Conservation (phyloP, 371 early-diverging fungal genomes). For the Mortierella sp. region DNA sequence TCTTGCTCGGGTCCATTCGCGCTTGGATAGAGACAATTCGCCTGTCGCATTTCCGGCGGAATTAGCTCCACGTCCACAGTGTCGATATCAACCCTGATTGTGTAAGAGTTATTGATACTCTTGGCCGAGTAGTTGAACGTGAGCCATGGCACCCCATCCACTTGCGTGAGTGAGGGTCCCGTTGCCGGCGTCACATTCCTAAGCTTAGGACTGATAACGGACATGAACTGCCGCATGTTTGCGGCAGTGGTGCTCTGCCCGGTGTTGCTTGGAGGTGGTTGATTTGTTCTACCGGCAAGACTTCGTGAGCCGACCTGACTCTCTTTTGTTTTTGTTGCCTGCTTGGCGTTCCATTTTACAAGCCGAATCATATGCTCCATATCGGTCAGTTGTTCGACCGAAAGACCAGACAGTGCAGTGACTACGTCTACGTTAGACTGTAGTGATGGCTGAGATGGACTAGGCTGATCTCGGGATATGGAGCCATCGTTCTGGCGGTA, state of each 20-base stretch:
- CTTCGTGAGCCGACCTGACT: no score
- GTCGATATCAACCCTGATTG: slow-evolving; percentile 14
- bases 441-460: no score
- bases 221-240: slow-evolving; percentile 16
- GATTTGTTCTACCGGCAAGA: neutral
- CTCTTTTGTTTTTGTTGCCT: no score
- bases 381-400: slow-evolving; percentile 8
- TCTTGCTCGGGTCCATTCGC: slow-evolving; percentile 38
- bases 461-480: no score
- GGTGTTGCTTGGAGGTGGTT: neutral
- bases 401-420: neutral
- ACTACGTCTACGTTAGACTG: neutral
- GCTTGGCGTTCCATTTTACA: neutral
- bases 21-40: slow-evolving; percentile 48
- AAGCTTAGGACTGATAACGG: neutral
- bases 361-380: slow-evolving; percentile 7
- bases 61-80: neutral
- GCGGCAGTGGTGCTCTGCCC: neutral
- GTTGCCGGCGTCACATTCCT: neutral
- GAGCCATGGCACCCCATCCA: slow-evolving; percentile 33
- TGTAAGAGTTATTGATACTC: neutral
- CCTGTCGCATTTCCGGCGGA: slow-evolving; percentile 1
- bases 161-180: slow-evolving; percentile 4
- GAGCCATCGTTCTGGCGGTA: no score
- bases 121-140: slow-evolving; percentile 25